Evolutionary conservation across 106 monocot species (phyloP).

Genomic region (Dendrobium huoshanense): DNA sequence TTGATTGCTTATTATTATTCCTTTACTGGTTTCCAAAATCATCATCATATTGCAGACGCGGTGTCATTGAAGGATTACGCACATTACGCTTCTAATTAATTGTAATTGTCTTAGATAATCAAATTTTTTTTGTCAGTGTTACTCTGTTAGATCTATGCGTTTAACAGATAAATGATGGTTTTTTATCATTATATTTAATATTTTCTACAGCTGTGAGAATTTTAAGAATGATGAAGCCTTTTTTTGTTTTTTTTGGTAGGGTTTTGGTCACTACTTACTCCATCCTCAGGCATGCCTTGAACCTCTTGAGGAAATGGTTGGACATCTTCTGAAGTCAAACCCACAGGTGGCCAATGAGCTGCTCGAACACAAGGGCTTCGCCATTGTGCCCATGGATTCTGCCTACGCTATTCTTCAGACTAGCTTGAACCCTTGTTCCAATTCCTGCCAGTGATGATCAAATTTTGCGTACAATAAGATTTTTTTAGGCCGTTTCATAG

Average conservation of each 20-base stretch:
- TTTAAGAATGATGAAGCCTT: too few species aligned
- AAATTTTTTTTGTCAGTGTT: too few species aligned
- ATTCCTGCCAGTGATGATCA: not conserved
- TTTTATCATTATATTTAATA: too few species aligned
- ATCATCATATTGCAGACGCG: too few species aligned
- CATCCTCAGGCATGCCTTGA: constrained; percentile 20
- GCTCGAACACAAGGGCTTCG: constrained; percentile 34
- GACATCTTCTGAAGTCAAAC: constrained; percentile 27
- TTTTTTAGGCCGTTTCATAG: not conserved
- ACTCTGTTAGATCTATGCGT: too few species aligned
- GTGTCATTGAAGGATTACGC: too few species aligned
- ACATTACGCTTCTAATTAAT: not conserved
- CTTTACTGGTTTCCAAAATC: too few species aligned
- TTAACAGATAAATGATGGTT: too few species aligned
- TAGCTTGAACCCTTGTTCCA: not conserved
- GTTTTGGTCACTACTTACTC: constrained; percentile 40
- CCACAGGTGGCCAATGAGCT: constrained; percentile 29
- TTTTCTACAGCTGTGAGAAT: too few species aligned
- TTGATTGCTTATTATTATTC: too few species aligned
- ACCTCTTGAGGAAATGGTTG: constrained; percentile 33
- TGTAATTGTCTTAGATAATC: not conserved
- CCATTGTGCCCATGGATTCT: constrained; percentile 25
- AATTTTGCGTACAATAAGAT: not conserved
- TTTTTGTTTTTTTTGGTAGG: constrained; percentile 15
- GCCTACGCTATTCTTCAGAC: constrained; percentile 25